Evolutionary conservation across 768 basidiomycete genomes (phyloP).

Genomic region (Tulasnella sp.): DNA sequence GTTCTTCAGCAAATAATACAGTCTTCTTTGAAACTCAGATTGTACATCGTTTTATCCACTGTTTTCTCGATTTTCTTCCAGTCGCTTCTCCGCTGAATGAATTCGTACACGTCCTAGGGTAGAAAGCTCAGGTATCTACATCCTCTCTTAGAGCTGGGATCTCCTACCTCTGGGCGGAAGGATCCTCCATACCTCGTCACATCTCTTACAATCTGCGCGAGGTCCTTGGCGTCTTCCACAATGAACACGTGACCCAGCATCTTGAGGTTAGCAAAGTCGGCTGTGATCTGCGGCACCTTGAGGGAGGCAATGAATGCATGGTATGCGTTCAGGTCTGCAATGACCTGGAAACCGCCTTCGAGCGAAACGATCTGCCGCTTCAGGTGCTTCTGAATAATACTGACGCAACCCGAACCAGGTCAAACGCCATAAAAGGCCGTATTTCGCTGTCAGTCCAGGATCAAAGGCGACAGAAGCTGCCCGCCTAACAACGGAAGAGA

Average conservation of each 20-base stretch:
- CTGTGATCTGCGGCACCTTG: slow-evolving; percentile 80
- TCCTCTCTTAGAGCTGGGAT: slow-evolving; percentile 15
- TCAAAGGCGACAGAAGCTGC: not conserved
- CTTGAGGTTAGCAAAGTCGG: slow-evolving; percentile 92
- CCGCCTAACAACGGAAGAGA: slow-evolving; percentile 34
- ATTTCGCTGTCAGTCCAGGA: not conserved
- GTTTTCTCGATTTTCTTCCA: slow-evolving; percentile 99
- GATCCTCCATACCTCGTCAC: slow-evolving; percentile 95
- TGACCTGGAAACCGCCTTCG: slow-evolving; percentile 91
- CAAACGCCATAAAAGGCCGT: not conserved
- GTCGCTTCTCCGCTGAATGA: slow-evolving; percentile 90
- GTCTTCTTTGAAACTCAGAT: slow-evolving; percentile 90
- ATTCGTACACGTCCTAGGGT: slow-evolving; percentile 88
- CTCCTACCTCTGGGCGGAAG: slow-evolving; percentile 83
- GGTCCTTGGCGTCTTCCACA: slow-evolving; percentile 92
- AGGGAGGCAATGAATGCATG: slow-evolving; percentile 85
- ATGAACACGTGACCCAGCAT: slow-evolving; percentile 98
- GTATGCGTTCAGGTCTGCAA: slow-evolving; percentile 94
- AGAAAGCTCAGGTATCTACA: not conserved
- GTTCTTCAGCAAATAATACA: slow-evolving; percentile 57
- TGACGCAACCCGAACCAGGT: slow-evolving; percentile 41
- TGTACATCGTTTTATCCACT: slow-evolving; percentile 95
- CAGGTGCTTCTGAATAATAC: slow-evolving; percentile 94
- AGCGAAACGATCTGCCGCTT: slow-evolving; percentile 97
- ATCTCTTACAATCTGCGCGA: slow-evolving; percentile 94